Evolutionary conservation across 164 flowering plant species (phyloP), one percentile per base, ranked within the genome.

Genomic region (Berberis vulgaris): DNA sequence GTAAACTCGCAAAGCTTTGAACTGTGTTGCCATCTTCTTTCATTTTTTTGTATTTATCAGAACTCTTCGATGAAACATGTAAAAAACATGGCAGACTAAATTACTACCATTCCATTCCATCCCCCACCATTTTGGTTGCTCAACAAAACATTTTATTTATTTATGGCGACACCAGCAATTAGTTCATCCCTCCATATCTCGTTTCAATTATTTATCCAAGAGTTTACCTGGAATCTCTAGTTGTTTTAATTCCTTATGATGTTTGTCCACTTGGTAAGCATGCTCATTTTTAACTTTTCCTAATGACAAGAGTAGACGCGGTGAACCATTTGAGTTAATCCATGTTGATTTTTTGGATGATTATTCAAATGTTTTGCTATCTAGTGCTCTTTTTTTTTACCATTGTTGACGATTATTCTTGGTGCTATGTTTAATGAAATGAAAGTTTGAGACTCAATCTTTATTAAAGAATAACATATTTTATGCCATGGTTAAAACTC

Each of bases 321-420:
- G 11, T 41, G 43, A 57, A 57, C 60, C 60, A 41, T 57, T 57
- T 57, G 43, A 38, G 3, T 41, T 40, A 13, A 57, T 57, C 7
- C 42, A 57, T 57, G 11, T 40, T 57, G 60, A 54, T 54, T n/a
- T 41, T 57, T 38, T 43, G 60, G 60, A 44, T 38, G 43, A 40
- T 41, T 41, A 40, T 57, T 40, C 2, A n/a, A 39, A 4, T 57
- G 11, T 44, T 13, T 13, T 12, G 1, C 39, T 39, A 1, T 40
- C 41, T 38, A 44, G 60, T 57, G 43, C 60, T 5, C 10, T 41
- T 57, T 39, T 57, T 57, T 57, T 8, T 41, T 57, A 57, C 60
- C 43, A 57, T 40, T 57, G 60, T 57, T 40, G 60, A 57, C 41
- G 60, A 57, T 41, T 41, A 13, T 57, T 3, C 40, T 13, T 2